phyloP scores from a whole-genome alignment of 1,284 basidiomycete genomes.

The Austroboletus novae-zelandiae region DNA sequence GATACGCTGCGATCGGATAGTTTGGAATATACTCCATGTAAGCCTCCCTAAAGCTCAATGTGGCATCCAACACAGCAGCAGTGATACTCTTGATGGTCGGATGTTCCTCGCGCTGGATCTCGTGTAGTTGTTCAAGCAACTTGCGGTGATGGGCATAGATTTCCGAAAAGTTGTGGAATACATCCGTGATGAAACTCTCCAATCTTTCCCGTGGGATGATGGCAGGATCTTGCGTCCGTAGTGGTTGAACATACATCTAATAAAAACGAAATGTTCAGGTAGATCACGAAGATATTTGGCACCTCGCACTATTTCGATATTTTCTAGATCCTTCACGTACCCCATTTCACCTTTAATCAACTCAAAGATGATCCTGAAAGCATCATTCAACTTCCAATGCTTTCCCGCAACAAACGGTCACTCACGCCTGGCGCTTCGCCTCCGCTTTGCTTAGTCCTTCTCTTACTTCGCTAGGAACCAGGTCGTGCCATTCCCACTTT shows the following conservation, averaged over 20 bases:
- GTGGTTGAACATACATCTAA: constrained; percentile 75
- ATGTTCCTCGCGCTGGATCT: constrained; percentile 88
- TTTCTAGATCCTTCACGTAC: constrained; percentile 91
- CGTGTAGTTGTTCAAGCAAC: constrained; percentile 79
- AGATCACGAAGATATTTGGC: background rate
- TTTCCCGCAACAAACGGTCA: constrained; percentile 12
- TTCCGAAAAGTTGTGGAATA: constrained; percentile 91
- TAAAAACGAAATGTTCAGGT: constrained; percentile 6
- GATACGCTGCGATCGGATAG: constrained; percentile 91
- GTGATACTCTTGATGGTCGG: constrained; percentile 83
- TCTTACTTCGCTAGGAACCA: constrained; percentile 70
- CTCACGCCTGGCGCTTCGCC: constrained; percentile 84
- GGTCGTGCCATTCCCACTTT: constrained; percentile 86
- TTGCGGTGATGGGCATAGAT: constrained; percentile 72
- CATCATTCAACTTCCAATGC: background rate
- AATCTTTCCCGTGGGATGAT: constrained; percentile 75
- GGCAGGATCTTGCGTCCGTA: constrained; percentile 72
- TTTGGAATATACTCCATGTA: constrained; percentile 93
- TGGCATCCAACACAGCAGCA: constrained; percentile 84
- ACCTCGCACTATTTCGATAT: constrained; percentile 58
- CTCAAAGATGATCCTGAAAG: constrained; percentile 83
- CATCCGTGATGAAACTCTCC: constrained; percentile 80
- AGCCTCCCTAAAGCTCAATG: constrained; percentile 88
- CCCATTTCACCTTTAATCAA: constrained; percentile 95
- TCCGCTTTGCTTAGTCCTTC: constrained; percentile 73